These are phyloP conservation scores for Citrus hindsii DNA, from an alignment of 345 rosid genomes.

Conservation along the genomic window DNA sequence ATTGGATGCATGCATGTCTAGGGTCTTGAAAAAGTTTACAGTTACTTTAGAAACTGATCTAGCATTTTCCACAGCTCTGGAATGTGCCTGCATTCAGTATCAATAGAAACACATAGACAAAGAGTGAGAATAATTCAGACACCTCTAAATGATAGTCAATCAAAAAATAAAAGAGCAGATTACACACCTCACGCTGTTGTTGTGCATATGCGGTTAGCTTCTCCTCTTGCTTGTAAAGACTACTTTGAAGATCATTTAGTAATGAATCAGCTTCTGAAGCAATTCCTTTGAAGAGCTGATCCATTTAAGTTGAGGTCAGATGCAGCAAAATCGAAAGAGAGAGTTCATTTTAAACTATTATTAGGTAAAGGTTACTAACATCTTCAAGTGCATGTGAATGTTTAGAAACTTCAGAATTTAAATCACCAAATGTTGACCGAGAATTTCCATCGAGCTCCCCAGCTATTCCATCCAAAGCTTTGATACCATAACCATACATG, in stretches of 20 bases:
- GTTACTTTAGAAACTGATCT: constrained; percentile 79
- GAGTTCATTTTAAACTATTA: background rate
- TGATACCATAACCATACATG: constrained; percentile 71
- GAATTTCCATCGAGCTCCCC: constrained; percentile 81
- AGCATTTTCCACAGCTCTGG: constrained; percentile 78
- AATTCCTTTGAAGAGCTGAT: constrained; percentile 85
- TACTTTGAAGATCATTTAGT: constrained; percentile 75
- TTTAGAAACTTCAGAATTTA: constrained; percentile 78
- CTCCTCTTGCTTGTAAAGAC: constrained; percentile 75
- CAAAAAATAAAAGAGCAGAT: constrained; percentile 2
- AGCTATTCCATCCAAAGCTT: constrained; percentile 75
- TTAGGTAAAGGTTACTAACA: constrained; percentile 38
- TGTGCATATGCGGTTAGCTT: constrained; percentile 69
- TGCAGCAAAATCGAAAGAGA: constrained; percentile 15
- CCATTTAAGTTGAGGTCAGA: constrained; percentile 17
- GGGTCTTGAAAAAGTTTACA: constrained; percentile 66
- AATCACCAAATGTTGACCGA: constrained; percentile 60
- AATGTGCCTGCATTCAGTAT: constrained; percentile 64
- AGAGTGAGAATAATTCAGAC: background rate
- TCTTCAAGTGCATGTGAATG: constrained; percentile 81
- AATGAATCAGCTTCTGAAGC: constrained; percentile 85
- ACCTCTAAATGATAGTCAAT: background rate
- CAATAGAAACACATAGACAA: background rate
- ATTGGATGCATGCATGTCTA: constrained; percentile 70
- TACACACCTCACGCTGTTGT: constrained; percentile 74